Evolutionary conservation across 345 rosid species (phyloP), one percentile per base, ranked within the genome.

Genomic region (Schrenkiella parvula): DNA sequence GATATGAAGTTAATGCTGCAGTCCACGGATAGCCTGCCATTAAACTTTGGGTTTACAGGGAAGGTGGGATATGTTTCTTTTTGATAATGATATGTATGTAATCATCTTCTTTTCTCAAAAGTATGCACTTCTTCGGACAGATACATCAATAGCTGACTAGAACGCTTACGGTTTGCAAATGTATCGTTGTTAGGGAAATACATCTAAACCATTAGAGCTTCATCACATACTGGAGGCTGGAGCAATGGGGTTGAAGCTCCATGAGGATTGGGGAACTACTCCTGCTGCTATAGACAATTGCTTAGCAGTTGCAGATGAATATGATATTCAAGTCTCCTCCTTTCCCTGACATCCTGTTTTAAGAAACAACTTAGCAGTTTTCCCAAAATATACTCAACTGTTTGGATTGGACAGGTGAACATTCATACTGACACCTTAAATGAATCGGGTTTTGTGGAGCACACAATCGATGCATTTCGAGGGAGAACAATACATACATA

Each of bases 221-320:
- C 74, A 80, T 74, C 89, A 84, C 54, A 88, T 95, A 72, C 48
- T 95, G 57, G 87, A 71, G 82, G 96, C 97, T 25, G 97, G 99
- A 69, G 99, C 99, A 77, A 95, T 95, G 97, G 99, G 99, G 41
- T 75, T 95, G 75, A 95, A 95, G 85, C 77, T 95, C 76, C 99
- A 95, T 72, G 99, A 95, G 80, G 97, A 95, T 80, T 95, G 99
- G 99, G 99, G 99, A 82, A 84, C 81, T 65, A 95, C 97, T 22
- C 97, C 97, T 57, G 97, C 97, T 75, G 92, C 93, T 7, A 95
- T 95, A 75, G 95, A 95, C 70, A 91, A 81, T 68, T 91, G 96
- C 81, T 88, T 95, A 87, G 17, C 84, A 63, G 87, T 89, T 39
- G 97, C 89, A 64, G 97, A 91, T 39, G 82, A 80, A 76, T 68